Percentiles rank a stretch among this genome's conserved stretches.
phyloP scores from a whole-genome alignment of 1,284 basidiomycete genomes.

The Cystobasidium slooffiae region DNA sequence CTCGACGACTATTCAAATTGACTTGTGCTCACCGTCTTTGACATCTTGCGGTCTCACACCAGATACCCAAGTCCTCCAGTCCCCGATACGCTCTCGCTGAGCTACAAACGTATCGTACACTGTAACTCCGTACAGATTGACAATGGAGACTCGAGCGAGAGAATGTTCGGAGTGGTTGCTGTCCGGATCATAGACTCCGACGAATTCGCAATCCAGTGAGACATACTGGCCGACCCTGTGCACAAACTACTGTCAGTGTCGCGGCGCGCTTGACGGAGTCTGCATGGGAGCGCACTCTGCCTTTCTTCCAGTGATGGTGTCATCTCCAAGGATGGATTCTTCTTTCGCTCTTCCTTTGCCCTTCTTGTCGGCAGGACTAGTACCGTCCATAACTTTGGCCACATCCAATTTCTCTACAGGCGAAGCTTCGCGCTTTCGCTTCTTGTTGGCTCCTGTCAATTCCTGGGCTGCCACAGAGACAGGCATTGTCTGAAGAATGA shows the following conservation, averaged over 20 bases:
- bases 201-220: constrained; percentile 96
- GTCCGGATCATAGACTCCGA: constrained; percentile 71
- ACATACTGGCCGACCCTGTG: constrained; percentile 42
- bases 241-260: background rate
- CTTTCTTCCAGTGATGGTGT: constrained; percentile 14
- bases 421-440: constrained; percentile 20
- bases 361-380: constrained; percentile 21
- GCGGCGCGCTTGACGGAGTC: background rate
- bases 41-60: constrained; percentile 82
- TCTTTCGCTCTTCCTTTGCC: constrained; percentile 41
- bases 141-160: constrained; percentile 86
- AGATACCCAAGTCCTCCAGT: constrained; percentile 90
- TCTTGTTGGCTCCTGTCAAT: background rate
- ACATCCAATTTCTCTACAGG: constrained; percentile 15
- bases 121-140: constrained; percentile 84
- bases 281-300: constrained; percentile 15
- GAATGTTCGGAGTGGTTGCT: constrained; percentile 77
- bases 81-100: constrained; percentile 85
- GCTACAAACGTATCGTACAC: constrained; percentile 84
- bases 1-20: background rate
- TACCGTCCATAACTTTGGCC: constrained; percentile 20
- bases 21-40: constrained; percentile 63
- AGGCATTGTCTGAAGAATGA: constrained; percentile 30
- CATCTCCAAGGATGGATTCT: constrained; percentile 11
- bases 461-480: constrained; percentile 35